A percentile compares a stretch with the other conserved stretches of the same genome.
Evolutionary conservation across 352 stramenopile species (phyloP).

Genomic region (Phytophthora foliorum): DNA sequence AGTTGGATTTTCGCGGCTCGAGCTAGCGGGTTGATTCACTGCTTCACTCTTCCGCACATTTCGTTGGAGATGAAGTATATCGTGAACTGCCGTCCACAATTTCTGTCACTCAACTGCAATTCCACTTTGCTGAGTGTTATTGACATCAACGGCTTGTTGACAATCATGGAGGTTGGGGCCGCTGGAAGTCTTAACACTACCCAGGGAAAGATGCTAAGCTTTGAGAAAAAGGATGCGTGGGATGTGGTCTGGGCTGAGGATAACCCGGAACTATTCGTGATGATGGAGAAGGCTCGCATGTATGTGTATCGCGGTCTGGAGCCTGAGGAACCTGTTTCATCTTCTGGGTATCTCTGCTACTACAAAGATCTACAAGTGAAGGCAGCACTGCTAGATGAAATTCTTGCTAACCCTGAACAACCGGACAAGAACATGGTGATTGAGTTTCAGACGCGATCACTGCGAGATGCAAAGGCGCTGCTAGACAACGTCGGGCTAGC

Average conservation of each 20-base stretch:
- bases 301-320: conserved; percentile 89
- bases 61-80: conserved; percentile 93
- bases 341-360: conserved; percentile 89
- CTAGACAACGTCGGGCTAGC: conserved; percentile 85
- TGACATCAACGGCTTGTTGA: conserved; percentile 90
- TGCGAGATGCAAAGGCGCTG: conserved; percentile 90
- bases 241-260: conserved; percentile 94
- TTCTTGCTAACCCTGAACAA: conserved; percentile 85
- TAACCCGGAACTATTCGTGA: conserved; percentile 93
- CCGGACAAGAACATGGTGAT: conserved; percentile 85
- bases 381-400: conserved; percentile 86
- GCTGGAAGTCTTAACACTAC: conserved; percentile 68
- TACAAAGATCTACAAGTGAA: conserved; percentile 92
- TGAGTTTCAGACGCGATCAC: conserved; percentile 89
- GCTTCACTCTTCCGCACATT: conserved; percentile 94
- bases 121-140: conserved; percentile 90
- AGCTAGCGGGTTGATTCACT: conserved; percentile 85
- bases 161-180: conserved; percentile 85
- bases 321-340: conserved; percentile 91
- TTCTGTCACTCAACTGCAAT: conserved; percentile 91
- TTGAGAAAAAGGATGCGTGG: conserved; percentile 93
- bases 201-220: conserved; percentile 77
- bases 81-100: conserved; percentile 81
- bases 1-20: conserved; percentile 87
- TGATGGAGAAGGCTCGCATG: conserved; percentile 95